Evolutionary conservation across 345 rosid genomes (phyloP).

Genomic region (Gossypioides kirkii): DNA sequence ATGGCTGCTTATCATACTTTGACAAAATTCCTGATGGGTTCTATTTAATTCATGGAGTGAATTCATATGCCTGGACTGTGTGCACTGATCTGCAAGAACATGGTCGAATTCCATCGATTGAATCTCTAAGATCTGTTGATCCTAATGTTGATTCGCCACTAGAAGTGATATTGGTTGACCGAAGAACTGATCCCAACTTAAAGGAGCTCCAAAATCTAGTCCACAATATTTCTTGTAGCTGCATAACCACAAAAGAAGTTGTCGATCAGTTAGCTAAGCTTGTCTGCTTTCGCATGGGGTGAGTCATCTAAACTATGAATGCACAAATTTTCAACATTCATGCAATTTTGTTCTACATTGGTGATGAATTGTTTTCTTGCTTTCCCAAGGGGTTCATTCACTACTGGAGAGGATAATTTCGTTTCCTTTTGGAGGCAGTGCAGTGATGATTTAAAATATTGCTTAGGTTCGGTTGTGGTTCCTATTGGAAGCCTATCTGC

Average conservation of each 20-base stretch:
- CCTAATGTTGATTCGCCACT: conserved; percentile 51
- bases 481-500: conserved; percentile 85
- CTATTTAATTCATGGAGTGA: conserved; percentile 80
- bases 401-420: conserved; percentile 61
- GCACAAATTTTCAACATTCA: conserved; percentile 3
- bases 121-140: conserved; percentile 72
- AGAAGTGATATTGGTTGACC: conserved; percentile 82
- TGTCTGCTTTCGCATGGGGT: conserved; percentile 92
- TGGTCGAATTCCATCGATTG: conserved; percentile 91
- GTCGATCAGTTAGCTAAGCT: conserved; percentile 95
- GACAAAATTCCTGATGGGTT: conserved; percentile 97
- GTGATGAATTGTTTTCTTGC: conserved; percentile 25
- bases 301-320: conserved; percentile 30
- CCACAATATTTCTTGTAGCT: conserved; percentile 57
- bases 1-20: conserved; percentile 87
- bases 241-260: conserved; percentile 76
- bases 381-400: conserved; percentile 64
- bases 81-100: conserved; percentile 80
- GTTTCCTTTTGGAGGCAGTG: conserved; percentile 71
- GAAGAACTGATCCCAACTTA: conserved; percentile 66
- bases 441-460: conserved; percentile 70
- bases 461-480: conserved; percentile 79
- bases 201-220: conserved; percentile 82
- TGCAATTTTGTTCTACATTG: conserved; percentile 17
- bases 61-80: conserved; percentile 85